Evolutionary conservation across 352 stramenopile species (phyloP), one percentile per base, ranked within the genome.

Genomic region (Phytophthora constricta): DNA sequence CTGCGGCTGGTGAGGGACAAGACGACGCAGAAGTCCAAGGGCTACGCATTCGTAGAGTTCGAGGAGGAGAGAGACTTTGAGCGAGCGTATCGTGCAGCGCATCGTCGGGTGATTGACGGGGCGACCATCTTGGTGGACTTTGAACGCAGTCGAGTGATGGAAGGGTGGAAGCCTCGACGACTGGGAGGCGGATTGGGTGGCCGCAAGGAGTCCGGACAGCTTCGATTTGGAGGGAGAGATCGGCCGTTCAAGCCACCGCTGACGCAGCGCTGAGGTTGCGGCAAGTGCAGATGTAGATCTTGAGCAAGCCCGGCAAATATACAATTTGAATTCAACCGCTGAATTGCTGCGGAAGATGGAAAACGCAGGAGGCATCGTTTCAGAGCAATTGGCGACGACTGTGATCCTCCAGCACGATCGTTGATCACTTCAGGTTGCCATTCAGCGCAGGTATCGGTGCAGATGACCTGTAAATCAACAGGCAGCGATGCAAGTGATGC

Each of bases 21-120:
- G 11, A 77, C 69, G 33, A 91, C 85, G 19, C 56, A 83, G 54
- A 76, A 77, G 49, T 92, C 84, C 59, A 87, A 82, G 33, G 85
- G 85, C 45, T 93, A 95, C 72, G 85, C 87, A 26, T 95, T 95
- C 63, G 65, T 95, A 25, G 85, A 92, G 58, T 95, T 90, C 52
- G 71, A 66, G 31, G 51, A 71, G 34, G 82, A 90, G 58, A 65
- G 66, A 20, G 72, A 77, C 43, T 93, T 92, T 46, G 73, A 77
- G 55, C 62, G 58, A 27, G 87, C 87, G 8, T 94, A 93, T 51
- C 63, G 69, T 37, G 58, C 74, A 11, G 70, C 79, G n/a, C 80
- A 95, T 59, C 68, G 75, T 20, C 73, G 68, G 0, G 66, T 77
- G 41, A 72, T 94, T 45, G 87, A 95, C 45, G 86, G 81, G 4